These are phyloP conservation scores for Beauveria medogensis DNA, from an alignment of 2,329 filamentous ascomycete species.

Conservation along the genomic window DNA sequence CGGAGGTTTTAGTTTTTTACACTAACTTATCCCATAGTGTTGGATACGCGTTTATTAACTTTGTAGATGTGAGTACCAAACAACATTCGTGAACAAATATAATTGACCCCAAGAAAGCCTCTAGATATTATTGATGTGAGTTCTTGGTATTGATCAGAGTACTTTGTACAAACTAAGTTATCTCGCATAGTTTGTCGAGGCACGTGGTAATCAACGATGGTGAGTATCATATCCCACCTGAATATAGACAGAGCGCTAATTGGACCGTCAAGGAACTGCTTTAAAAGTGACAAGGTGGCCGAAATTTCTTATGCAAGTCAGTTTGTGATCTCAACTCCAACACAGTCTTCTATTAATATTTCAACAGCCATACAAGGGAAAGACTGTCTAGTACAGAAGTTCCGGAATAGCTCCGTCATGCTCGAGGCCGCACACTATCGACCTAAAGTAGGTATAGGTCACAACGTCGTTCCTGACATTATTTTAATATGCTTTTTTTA, in stretches of 20 bases:
- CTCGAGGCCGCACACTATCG: slow-evolving; percentile 72
- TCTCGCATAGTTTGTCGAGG: slow-evolving; percentile 58
- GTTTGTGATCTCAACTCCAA: slow-evolving; percentile 22
- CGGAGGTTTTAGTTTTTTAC: background rate
- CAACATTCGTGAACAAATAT: slow-evolving; percentile 20
- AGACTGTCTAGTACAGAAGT: slow-evolving; percentile 87
- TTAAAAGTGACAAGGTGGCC: slow-evolving; percentile 75
- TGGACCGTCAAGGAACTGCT: slow-evolving; percentile 58
- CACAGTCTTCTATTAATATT: slow-evolving; percentile 18
- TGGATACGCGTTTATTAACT: slow-evolving; percentile 96
- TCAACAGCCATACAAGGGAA: slow-evolving; percentile 75
- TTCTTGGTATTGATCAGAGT: slow-evolving; percentile 9
- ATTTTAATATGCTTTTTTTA: slow-evolving; percentile 17
- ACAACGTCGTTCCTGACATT: background rate
- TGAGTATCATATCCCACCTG: slow-evolving; percentile 22
- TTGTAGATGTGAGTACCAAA: slow-evolving; percentile 57
- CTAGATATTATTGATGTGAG: slow-evolving; percentile 64
- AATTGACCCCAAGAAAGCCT: slow-evolving; percentile 40
- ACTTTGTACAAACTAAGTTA: background rate
- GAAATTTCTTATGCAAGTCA: slow-evolving; percentile 93
- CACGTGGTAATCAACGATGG: slow-evolving; percentile 64
- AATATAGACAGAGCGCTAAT: background rate
- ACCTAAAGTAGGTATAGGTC: slow-evolving; percentile 57
- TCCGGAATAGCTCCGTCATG: slow-evolving; percentile 96
- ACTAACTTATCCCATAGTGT: slow-evolving; percentile 48